phyloP scores from a whole-genome alignment of 495 filamentous ascomycete species.

The Podospora comata region DNA sequence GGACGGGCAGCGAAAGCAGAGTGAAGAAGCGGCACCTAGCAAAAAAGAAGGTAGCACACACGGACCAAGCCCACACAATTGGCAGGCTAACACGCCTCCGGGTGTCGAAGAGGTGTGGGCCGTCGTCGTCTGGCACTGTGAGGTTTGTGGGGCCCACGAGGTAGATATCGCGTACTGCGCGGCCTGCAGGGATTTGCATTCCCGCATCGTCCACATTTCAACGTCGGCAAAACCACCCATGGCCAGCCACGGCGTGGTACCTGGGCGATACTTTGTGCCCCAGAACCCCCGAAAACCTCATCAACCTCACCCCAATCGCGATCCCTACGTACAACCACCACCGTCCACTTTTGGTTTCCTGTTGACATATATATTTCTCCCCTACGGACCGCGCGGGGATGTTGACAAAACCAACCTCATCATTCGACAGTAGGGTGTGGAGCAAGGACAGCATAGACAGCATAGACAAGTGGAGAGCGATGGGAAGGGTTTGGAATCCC shows the following conservation, averaged over 20 bases:
- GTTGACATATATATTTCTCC: not conserved
- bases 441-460: not conserved
- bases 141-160: slow-evolving; percentile 22
- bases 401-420: not conserved
- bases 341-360: not conserved
- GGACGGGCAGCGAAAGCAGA: not conserved
- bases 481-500: not conserved
- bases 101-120: slow-evolving; percentile 19
- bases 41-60: not conserved
- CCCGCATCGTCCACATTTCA: slow-evolving; percentile 31
- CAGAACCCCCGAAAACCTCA: slow-evolving; percentile 18
- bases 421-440: not conserved
- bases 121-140: not conserved
- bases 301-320: slow-evolving; percentile 23
- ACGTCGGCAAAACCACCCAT: slow-evolving; percentile 31
- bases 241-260: slow-evolving; percentile 29
- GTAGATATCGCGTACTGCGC: slow-evolving; percentile 24
- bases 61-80: not conserved
- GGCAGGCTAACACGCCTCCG: slow-evolving; percentile 12
- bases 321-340: slow-evolving; percentile 4
- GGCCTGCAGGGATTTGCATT: slow-evolving; percentile 30
- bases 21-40: not conserved
- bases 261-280: slow-evolving; percentile 22
- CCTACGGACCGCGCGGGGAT: not conserved
- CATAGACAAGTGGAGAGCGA: not conserved